Percentiles rank a stretch among this genome's conserved stretches.
phyloP scores from a whole-genome alignment of 129 eudicot species.

The Lonicera japonica region DNA sequence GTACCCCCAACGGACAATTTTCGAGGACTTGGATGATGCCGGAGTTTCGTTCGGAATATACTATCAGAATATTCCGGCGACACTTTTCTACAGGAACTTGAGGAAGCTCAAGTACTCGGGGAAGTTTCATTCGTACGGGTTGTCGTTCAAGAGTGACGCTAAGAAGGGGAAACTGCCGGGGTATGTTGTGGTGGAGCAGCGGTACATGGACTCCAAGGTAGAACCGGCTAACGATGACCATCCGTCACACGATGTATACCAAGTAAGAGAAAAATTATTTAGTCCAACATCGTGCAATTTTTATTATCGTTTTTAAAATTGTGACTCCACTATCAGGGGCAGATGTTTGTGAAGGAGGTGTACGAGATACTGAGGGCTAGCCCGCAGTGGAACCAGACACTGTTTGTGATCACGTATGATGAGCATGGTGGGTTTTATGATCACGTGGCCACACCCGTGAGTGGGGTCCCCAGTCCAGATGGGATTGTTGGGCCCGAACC shows the following conservation, averaged over 20 bases:
- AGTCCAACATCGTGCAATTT: no score
- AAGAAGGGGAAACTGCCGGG: slow-evolving; percentile 34
- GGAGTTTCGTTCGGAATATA: slow-evolving; percentile 35
- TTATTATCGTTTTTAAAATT: no score
- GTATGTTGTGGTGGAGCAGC: slow-evolving; percentile 43
- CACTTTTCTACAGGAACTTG: slow-evolving; percentile 37
- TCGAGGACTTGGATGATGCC: slow-evolving; percentile 30
- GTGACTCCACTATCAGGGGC: no score
- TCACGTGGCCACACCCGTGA: slow-evolving; percentile 34
- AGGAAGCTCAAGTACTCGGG: slow-evolving; percentile 30
- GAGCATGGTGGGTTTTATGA: no score
- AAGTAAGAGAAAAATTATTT: no score
- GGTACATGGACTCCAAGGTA: slow-evolving; percentile 32
- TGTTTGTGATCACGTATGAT: no score
- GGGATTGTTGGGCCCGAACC: slow-evolving; percentile 40
- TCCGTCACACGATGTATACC: slow-evolving; percentile 50
- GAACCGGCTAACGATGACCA: slow-evolving; percentile 50
- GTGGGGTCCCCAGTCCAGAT: slow-evolving; percentile 44
- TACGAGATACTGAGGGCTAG: slow-evolving; percentile 43
- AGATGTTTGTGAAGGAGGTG: slow-evolving; percentile 49
- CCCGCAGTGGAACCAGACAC: slow-evolving; percentile 48
- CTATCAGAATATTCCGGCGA: slow-evolving; percentile 44
- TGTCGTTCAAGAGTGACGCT: slow-evolving; percentile 33
- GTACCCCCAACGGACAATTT: slow-evolving; percentile 38
- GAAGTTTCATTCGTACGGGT: slow-evolving; percentile 24